Conservation (phyloP, 805 yeast genomes). For the Starmerella tilneyi region DNA sequence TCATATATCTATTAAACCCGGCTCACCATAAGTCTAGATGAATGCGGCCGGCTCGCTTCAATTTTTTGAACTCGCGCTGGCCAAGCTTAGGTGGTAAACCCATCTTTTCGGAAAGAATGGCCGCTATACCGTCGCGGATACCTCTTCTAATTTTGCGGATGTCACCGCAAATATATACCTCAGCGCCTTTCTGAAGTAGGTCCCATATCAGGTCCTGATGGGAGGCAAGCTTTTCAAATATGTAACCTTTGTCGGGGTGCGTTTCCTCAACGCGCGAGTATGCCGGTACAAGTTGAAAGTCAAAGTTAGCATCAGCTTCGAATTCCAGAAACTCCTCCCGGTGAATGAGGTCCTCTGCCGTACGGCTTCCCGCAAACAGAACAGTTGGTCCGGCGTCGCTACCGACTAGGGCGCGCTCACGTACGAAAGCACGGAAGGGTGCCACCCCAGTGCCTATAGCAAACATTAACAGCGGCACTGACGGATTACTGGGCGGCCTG, state of each 20-base stretch:
- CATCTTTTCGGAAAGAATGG: slow-evolving; percentile 11
- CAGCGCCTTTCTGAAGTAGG: slow-evolving; percentile 16
- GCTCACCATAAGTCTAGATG: slow-evolving; percentile 46
- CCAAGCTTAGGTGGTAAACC: slow-evolving; percentile 15
- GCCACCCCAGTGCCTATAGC: slow-evolving; percentile 93
- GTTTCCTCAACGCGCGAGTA: slow-evolving; percentile 12
- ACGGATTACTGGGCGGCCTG: slow-evolving; percentile 63
- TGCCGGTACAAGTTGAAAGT: slow-evolving; percentile 18
- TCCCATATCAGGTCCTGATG: slow-evolving; percentile 16
- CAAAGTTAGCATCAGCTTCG: background rate
- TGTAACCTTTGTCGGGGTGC: slow-evolving; percentile 8
- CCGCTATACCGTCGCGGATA: slow-evolving; percentile 12
- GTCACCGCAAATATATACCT: slow-evolving; percentile 23
- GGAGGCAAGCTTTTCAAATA: slow-evolving; percentile 11
- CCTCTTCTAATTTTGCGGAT: slow-evolving; percentile 18
- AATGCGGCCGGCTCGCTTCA: slow-evolving; percentile 25
- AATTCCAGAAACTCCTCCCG: slow-evolving; percentile 11
- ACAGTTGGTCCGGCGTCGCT: slow-evolving; percentile 10
- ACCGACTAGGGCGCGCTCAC: slow-evolving; percentile 51
- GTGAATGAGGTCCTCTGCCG: slow-evolving; percentile 18
- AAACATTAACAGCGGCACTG: slow-evolving; percentile 61
- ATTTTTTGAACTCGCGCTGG: slow-evolving; percentile 13
- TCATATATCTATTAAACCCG: background rate
- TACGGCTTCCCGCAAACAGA: slow-evolving; percentile 21
- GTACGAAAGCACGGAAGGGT: slow-evolving; percentile 73